These are phyloP conservation scores for Huntiella decipiens DNA, from an alignment of 2,329 filamentous ascomycete species.

Conservation along the genomic window DNA sequence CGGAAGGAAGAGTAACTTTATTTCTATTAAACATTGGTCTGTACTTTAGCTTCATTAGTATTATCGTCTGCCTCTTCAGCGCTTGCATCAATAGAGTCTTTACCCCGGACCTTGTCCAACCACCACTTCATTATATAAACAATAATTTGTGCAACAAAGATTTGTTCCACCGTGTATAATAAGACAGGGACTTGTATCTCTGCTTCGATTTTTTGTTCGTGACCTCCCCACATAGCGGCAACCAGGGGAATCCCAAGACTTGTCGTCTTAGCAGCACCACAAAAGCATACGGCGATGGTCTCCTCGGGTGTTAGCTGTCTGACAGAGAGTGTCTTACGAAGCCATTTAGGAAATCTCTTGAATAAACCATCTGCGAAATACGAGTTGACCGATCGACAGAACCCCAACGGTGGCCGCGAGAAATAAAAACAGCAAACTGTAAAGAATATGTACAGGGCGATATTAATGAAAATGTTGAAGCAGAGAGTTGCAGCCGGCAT, in stretches of 20 bases:
- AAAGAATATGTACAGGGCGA: constrained; percentile 44
- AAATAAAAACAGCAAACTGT: constrained; percentile 39
- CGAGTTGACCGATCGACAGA: constrained; percentile 19
- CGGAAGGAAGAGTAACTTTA: not conserved
- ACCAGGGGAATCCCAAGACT: constrained; percentile 49
- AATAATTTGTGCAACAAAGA: constrained; percentile 26
- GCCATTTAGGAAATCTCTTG: constrained; percentile 15
- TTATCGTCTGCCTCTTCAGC: not conserved
- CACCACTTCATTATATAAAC: constrained; percentile 30
- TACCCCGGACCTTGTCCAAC: constrained; percentile 14
- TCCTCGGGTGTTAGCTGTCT: constrained; percentile 38
- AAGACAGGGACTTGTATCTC: constrained; percentile 46
- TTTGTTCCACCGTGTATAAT: constrained; percentile 40
- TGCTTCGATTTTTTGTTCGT: constrained; percentile 33
- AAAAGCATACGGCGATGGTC: constrained; percentile 53
- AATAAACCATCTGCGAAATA: constrained; percentile 18
- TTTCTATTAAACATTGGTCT: not conserved
- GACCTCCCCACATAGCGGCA: constrained; percentile 45
- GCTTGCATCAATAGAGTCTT: not conserved
- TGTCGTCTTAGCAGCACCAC: constrained; percentile 53
- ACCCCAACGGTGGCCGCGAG: constrained; percentile 22
- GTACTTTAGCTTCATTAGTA: not conserved
- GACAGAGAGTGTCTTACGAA: constrained; percentile 23
- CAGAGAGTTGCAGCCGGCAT: constrained; percentile 41
- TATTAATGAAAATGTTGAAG: constrained; percentile 48